A percentile compares a stretch with the other conserved stretches of the same genome.
These are phyloP conservation scores for Parafenestella ontariensis DNA, from an alignment of 2,329 filamentous ascomycete species.

Conservation along the genomic window DNA sequence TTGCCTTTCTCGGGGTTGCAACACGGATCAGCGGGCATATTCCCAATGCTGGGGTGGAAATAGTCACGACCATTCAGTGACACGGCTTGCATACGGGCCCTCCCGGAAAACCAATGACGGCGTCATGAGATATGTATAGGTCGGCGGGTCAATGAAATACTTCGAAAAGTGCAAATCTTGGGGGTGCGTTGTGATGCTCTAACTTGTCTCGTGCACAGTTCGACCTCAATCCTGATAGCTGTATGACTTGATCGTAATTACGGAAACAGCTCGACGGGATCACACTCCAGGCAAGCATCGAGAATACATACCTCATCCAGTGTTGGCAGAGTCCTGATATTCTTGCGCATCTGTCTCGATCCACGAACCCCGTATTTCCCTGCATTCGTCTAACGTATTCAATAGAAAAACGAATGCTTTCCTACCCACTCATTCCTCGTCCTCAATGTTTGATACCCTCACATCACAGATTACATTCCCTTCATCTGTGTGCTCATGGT, in stretches of 20 bases:
- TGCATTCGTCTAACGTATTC: too few species aligned
- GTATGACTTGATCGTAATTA: not conserved
- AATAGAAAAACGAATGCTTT: too few species aligned
- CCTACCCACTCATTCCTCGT: too few species aligned
- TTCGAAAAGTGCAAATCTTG: constrained; percentile 48
- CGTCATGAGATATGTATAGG: constrained; percentile 49
- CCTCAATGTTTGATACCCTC: too few species aligned
- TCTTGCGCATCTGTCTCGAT: too few species aligned
- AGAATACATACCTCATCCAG: too few species aligned
- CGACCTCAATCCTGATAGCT: not conserved
- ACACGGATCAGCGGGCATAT: constrained; percentile 50
- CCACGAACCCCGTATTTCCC: too few species aligned
- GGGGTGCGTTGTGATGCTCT: not conserved
- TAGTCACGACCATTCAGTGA: constrained; percentile 43
- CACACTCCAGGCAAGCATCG: too few species aligned
- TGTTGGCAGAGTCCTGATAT: too few species aligned
- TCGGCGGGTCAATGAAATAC: constrained; percentile 49
- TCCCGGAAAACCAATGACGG: constrained; percentile 44
- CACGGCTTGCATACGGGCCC: constrained; percentile 41
- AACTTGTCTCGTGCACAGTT: not conserved
- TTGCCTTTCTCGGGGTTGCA: constrained; percentile 51
- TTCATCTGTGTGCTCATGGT: too few species aligned
- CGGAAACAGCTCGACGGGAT: not conserved
- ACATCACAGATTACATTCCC: too few species aligned
- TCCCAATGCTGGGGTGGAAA: constrained; percentile 42